These are phyloP conservation scores for Phyllosticta citribraziliensis DNA, from an alignment of 2,329 filamentous ascomycete species.

Conservation along the genomic window DNA sequence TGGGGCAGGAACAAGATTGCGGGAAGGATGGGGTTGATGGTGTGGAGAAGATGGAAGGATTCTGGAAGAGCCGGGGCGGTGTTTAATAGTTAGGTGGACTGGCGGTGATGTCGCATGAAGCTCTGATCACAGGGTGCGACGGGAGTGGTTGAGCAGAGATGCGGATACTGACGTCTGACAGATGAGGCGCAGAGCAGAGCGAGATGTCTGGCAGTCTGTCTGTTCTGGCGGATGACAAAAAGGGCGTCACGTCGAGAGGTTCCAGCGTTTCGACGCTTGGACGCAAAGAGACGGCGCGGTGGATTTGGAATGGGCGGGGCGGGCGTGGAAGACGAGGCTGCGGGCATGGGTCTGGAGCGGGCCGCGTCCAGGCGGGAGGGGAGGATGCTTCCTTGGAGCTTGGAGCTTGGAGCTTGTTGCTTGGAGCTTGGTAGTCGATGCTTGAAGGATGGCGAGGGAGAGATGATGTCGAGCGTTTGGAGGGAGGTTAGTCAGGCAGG, in stretches of 20 bases:
- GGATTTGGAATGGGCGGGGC: conserved; percentile 5
- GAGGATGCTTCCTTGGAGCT: too few relatives aligned
- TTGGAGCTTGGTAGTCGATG: neutral
- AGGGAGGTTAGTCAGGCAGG: neutral
- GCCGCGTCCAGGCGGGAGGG: neutral
- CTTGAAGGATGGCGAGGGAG: neutral
- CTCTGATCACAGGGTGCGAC: neutral
- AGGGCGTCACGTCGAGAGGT: neutral
- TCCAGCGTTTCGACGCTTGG: neutral
- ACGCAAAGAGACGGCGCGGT: neutral
- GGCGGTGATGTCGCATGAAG: conserved; percentile 2
- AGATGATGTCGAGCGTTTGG: neutral
- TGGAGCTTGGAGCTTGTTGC: neutral
- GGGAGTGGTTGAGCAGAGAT: neutral
- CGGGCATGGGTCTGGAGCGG: neutral
- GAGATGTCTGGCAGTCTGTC: neutral
- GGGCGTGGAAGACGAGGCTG: neutral
- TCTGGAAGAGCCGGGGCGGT: neutral
- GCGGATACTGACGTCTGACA: conserved; percentile 6
- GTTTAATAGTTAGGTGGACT: conserved; percentile 4
- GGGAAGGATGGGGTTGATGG: neutral
- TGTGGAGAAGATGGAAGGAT: neutral
- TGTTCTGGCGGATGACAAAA: neutral
- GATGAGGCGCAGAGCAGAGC: conserved; percentile 8
- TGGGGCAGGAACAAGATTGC: neutral